Evolutionary conservation across 2,329 filamentous ascomycete species (phyloP).

Genomic region (Phaeomoniella chlamydospora): DNA sequence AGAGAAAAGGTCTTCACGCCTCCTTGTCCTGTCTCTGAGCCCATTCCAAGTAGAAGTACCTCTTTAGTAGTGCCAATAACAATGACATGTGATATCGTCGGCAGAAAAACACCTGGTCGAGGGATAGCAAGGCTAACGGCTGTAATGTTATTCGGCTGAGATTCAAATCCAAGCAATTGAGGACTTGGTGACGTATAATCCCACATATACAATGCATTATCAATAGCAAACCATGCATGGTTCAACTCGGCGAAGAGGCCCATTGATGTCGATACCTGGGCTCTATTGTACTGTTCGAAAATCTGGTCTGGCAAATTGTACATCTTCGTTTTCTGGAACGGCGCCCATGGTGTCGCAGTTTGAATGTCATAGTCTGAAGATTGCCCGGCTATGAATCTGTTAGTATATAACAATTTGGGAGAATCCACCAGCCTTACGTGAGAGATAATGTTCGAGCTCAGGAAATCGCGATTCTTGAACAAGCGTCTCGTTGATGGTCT

Average conservation of each 20-base stretch:
- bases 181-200: constrained; percentile 91
- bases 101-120: constrained; percentile 74
- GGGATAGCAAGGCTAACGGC: constrained; percentile 80
- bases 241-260: constrained; percentile 89
- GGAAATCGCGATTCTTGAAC: constrained; percentile 67
- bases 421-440: constrained; percentile 48
- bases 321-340: constrained; percentile 74
- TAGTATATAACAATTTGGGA: constrained; percentile 10
- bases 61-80: constrained; percentile 79
- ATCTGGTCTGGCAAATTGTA: constrained; percentile 86
- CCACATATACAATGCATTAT: constrained; percentile 94
- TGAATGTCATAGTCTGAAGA: constrained; percentile 86
- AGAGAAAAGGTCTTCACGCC: constrained; percentile 62
- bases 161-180: constrained; percentile 82
- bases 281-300: constrained; percentile 81
- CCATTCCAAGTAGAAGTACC: constrained; percentile 74
- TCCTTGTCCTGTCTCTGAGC: constrained; percentile 39
- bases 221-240: constrained; percentile 90
- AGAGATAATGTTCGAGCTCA: constrained; percentile 77
- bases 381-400: constrained; percentile 52
- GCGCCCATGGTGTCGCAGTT: constrained; percentile 56
- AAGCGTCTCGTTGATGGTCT: constrained; percentile 68
- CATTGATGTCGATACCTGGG: constrained; percentile 82
- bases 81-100: constrained; percentile 71
- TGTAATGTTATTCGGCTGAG: constrained; percentile 75